Base-by-base conservation (phyloP, 139 green algal genomes). In the Micractinium conductrix region DNA sequence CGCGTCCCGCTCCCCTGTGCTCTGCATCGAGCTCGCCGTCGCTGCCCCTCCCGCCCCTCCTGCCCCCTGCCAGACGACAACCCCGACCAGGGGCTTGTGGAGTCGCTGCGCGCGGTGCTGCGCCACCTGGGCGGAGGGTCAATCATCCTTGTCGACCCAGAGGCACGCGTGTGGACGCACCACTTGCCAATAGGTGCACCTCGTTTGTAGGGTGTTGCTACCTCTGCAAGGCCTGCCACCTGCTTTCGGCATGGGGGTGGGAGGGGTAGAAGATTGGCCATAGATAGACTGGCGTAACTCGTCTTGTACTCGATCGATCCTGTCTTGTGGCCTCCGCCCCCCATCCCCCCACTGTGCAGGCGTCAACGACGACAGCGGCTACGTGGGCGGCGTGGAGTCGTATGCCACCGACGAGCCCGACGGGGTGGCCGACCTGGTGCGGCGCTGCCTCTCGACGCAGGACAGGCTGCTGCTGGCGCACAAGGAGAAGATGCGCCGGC, bases 111-210 rank as follows among this genome's bases (percentile, higher is more conserved):
- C 4, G 74, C 69, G 48, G 33, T 38, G 50, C 50, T 81, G 50
- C 74, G 53, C 33, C 48, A 24, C 6, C 50, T 35, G 4, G 74
- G 74, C 48, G 74, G 74, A 21, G 74, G 74, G 35, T 68, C 74
- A 3, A 50, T 68, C 1, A 35, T 81, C 48, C 45, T 81, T 50
- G n/a, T 68, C 0, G 74, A 81, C 35, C 21, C 50, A 10, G 48
- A 45, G 45, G 74, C 50, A 50, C 38, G 69, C 14, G 21, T 81
- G 43, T 81, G 74, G 74, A 69, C 30, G 35, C 74, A 81, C 48
- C 50, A 69, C 74, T 26, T 81, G 74, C 42, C 70, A 1, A 12
- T 37, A 14, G 22, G 17, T 28, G 58, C 58, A 48, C n/a, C n/a
- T n/a, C n/a, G n/a, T n/a, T n/a, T 60, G 50, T 60, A 16, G 14